A percentile compares a stretch with the other conserved stretches of the same genome.
These are phyloP conservation scores for Plasmodium relictum DNA, from an alignment of 169 alveolate species.

Conservation along the genomic window DNA sequence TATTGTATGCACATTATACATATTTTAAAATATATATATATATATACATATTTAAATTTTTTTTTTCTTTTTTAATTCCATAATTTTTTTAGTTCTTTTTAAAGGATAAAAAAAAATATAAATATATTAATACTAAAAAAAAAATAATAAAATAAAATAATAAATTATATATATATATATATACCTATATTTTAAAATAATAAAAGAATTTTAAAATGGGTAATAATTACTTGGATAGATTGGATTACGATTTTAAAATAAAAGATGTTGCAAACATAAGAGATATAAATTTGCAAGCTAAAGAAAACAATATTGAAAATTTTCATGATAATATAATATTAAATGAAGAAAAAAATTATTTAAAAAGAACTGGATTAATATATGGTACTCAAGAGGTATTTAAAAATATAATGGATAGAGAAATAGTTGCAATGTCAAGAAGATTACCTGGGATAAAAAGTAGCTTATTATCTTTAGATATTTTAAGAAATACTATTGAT, in stretches of 20 bases:
- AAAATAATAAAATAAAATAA: background rate
- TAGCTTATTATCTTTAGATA: conserved; percentile 61
- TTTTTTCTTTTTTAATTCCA: background rate
- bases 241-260: conserved; percentile 51
- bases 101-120: background rate
- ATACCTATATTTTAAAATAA: background rate
- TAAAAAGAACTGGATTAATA: conserved; percentile 73
- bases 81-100: background rate
- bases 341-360: conserved; percentile 75
- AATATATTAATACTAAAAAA: background rate
- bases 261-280: conserved; percentile 62
- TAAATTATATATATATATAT: background rate
- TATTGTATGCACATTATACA: too few relatives aligned
- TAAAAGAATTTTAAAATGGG: conserved; percentile 22
- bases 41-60: too few relatives aligned
- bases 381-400: conserved; percentile 75
- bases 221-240: conserved; percentile 18
- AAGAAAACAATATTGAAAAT: conserved; percentile 54
- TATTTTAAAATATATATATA: too few relatives aligned
- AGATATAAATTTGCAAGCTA: conserved; percentile 65
- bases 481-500: conserved; percentile 67
- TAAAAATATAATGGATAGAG: conserved; percentile 74
- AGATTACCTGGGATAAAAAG: conserved; percentile 78
- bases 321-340: conserved; percentile 64
- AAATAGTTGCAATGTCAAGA: conserved; percentile 67